phyloP scores from a whole-genome alignment of 352 stramenopile genomes.

The Pythium guiyangense region DNA sequence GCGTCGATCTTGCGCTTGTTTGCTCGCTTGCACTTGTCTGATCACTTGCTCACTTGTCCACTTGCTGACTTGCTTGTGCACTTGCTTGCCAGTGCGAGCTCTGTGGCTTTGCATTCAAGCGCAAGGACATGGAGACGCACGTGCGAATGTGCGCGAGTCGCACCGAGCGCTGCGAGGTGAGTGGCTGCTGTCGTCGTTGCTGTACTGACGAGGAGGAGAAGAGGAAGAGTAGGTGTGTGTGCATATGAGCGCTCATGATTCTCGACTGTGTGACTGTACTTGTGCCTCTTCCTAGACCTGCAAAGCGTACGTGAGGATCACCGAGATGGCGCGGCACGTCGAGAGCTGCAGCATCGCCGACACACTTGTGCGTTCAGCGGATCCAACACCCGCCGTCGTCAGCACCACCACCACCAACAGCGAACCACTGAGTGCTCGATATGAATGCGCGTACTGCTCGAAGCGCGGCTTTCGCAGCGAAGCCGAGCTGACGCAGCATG shows the following conservation, averaged over 20 bases:
- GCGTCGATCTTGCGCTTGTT: neutral
- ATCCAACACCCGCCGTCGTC: neutral
- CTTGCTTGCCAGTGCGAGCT: conserved; percentile 18
- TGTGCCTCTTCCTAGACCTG: neutral
- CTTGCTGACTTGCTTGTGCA: neutral
- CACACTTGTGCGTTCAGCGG: neutral
- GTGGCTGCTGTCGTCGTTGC: neutral
- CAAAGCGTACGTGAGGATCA: neutral
- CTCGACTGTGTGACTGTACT: too few species aligned
- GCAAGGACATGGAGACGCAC: conserved; percentile 32
- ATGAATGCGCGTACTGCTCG: conserved; percentile 44
- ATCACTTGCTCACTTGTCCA: conserved; percentile 14
- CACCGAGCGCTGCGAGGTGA: conserved; percentile 52
- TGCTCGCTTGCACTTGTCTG: neutral
- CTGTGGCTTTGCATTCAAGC: conserved; percentile 46
- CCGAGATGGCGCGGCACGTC: neutral
- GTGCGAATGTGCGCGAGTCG: conserved; percentile 37
- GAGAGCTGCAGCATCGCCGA: neutral
- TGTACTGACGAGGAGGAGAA: neutral
- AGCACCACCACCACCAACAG: neutral
- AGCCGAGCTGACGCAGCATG: conserved; percentile 26
- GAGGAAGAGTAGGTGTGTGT: neutral
- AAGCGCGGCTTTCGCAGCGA: conserved; percentile 21
- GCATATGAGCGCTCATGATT: neutral
- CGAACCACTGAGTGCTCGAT: neutral